A percentile compares a stretch with the other conserved stretches of the same genome.
Conservation (phyloP, 2,329 filamentous ascomycete genomes). For the Metarhizium humberi region DNA sequence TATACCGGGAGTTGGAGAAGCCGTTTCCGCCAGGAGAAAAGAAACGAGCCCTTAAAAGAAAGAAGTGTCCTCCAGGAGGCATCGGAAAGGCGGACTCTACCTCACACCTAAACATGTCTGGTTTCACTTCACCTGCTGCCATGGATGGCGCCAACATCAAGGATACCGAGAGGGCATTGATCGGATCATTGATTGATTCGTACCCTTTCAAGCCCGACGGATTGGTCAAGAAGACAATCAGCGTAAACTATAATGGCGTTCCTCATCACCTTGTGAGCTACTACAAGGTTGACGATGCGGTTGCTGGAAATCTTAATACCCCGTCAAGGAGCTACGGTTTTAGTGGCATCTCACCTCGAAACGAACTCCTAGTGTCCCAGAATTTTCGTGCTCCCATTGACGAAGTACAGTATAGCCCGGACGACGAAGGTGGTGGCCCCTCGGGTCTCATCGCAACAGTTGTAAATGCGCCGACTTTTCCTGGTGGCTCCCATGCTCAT, state of each 20-base stretch:
- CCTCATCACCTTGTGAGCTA: conserved; percentile 85
- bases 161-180: conserved; percentile 36
- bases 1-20: conserved; percentile 74
- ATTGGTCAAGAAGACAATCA: conserved; percentile 88
- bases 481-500: conserved; percentile 6
- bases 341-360: conserved; percentile 40
- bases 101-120: conserved; percentile 13
- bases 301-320: conserved; percentile 45
- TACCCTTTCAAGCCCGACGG: conserved; percentile 80
- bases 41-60: conserved; percentile 71
- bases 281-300: conserved; percentile 75
- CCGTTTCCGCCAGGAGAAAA: conserved; percentile 76
- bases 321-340: conserved; percentile 40
- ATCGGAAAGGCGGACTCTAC: conserved; percentile 24
- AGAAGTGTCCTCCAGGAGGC: conserved; percentile 30
- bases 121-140: conserved; percentile 4
- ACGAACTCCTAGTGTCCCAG: conserved; percentile 49
- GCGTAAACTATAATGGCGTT: conserved; percentile 62
- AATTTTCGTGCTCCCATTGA: conserved; percentile 60
- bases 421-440: conserved; percentile 5
- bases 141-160: conserved; percentile 7
- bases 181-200: conserved; percentile 81
- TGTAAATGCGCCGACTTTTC: conserved; percentile 8
- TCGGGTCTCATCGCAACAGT: conserved; percentile 7
- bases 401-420: conserved; percentile 36